phyloP scores from a whole-genome alignment of 257 asterid species.

The Nicotiana obtusifolia region DNA sequence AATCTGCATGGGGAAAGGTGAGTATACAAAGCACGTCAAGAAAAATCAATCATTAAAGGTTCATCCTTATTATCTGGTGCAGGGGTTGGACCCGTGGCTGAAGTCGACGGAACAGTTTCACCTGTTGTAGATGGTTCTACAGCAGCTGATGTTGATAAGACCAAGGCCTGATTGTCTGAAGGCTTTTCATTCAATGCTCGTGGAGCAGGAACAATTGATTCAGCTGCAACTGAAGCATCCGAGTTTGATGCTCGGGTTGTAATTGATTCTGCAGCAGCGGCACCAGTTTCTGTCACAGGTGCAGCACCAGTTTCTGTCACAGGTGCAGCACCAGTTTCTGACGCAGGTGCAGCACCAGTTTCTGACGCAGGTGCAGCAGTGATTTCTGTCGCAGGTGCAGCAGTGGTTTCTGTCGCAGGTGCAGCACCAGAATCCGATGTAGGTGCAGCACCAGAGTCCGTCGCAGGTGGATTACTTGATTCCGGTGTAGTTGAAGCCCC shows the following conservation, averaged over 20 bases:
- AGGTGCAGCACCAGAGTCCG: conserved; percentile 15
- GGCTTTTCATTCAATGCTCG: conserved; percentile 21
- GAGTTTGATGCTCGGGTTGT: conserved; percentile 26
- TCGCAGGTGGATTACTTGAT: conserved; percentile 22
- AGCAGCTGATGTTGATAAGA: conserved; percentile 27
- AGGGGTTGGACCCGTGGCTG: conserved; percentile 10
- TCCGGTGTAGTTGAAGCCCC: conserved; percentile 24
- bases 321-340: conserved; percentile 23
- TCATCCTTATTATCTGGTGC: conserved; percentile 40
- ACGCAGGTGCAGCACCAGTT: conserved; percentile 16
- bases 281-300: conserved; percentile 11
- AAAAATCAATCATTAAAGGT: conserved; percentile 63
- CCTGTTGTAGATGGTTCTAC: conserved; percentile 24
- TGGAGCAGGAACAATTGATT: conserved; percentile 22
- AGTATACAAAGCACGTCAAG: conserved; percentile 28
- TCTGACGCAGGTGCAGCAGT: conserved; percentile 26
- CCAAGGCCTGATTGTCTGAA: conserved; percentile 33
- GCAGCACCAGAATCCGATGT: conserved; percentile 27
- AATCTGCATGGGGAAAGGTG: background rate
- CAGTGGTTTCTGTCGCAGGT: too few relatives aligned
- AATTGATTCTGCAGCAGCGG: conserved; percentile 26
- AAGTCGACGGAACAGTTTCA: conserved; percentile 29
- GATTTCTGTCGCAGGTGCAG: conserved; percentile 18
- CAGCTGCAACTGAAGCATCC: conserved; percentile 15
- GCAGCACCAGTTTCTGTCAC: conserved; percentile 13